Conservation (phyloP, 2,329 filamentous ascomycete species). For the Arachnopeziza araneosa region DNA sequence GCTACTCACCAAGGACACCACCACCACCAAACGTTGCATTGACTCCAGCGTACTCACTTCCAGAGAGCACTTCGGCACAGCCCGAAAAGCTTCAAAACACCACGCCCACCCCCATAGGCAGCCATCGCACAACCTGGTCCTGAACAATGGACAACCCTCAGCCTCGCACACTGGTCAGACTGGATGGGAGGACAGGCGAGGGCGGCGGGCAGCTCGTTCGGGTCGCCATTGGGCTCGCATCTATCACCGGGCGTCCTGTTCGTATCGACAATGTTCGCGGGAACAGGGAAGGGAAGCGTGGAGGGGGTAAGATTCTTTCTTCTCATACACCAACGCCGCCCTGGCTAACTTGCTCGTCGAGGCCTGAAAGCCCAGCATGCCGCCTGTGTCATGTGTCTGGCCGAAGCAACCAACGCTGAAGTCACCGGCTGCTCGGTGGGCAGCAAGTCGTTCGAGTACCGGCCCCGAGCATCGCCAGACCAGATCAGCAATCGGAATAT, state of each 20-base stretch:
- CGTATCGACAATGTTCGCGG: constrained; percentile 50
- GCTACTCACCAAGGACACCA: too few relatives aligned
- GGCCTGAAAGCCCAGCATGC: constrained; percentile 58
- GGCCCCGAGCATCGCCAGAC: constrained; percentile 25
- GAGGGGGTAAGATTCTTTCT: constrained; percentile 16
- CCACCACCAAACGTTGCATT: too few relatives aligned
- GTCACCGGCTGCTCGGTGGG: constrained; percentile 47
- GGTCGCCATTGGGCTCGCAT: constrained; percentile 49
- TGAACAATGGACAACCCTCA: background rate
- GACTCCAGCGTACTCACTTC: too few relatives aligned
- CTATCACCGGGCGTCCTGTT: constrained; percentile 48
- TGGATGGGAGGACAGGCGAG: constrained; percentile 54
- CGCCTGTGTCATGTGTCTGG: constrained; percentile 49
- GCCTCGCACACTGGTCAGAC: constrained; percentile 32
- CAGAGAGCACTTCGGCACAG: too few relatives aligned
- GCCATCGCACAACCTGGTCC: too few relatives aligned
- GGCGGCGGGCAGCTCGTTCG: constrained; percentile 58
- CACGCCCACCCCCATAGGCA: too few relatives aligned
- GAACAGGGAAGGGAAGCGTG: constrained; percentile 37
- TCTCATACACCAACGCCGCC: background rate
- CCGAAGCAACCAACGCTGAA: constrained; percentile 44
- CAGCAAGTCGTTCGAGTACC: constrained; percentile 34
- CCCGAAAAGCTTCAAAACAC: too few relatives aligned
- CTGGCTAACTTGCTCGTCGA: constrained; percentile 23
- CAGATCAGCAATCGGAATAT: constrained; percentile 36